phyloP scores from a whole-genome alignment of 495 filamentous ascomycete genomes.

The Penicillium verhagenii region DNA sequence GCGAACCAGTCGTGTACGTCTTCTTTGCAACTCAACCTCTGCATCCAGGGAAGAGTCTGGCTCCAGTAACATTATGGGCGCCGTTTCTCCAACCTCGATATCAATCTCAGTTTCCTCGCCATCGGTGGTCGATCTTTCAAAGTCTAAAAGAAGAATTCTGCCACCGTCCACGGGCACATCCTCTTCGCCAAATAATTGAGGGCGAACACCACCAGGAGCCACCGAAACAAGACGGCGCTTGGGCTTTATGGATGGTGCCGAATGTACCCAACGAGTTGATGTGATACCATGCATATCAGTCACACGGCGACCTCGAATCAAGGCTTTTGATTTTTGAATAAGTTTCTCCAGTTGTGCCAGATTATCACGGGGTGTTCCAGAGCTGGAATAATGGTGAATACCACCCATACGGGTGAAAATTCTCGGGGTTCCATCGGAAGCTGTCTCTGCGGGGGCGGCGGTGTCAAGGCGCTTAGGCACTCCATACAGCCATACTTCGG shows the following conservation, averaged over 20 bases:
- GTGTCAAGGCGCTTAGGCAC: constrained; percentile 72
- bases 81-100: constrained; percentile 73
- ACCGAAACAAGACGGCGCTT: constrained; percentile 62
- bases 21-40: constrained; percentile 78
- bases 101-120: constrained; percentile 56
- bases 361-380: constrained; percentile 23
- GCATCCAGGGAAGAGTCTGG: constrained; percentile 74
- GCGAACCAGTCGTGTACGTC: constrained; percentile 57
- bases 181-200: constrained; percentile 64
- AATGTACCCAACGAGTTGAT: constrained; percentile 41
- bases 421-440: constrained; percentile 3
- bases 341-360: constrained; percentile 32
- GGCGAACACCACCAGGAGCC: constrained; percentile 69
- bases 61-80: constrained; percentile 68
- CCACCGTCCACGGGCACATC: constrained; percentile 81
- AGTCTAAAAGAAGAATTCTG: constrained; percentile 74
- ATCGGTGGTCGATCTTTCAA: constrained; percentile 58
- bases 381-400: constrained; percentile 16
- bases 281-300: constrained; percentile 45
- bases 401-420: constrained; percentile 15
- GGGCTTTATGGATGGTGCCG: constrained; percentile 8
- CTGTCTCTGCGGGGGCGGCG: constrained; percentile 25
- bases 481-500: constrained; percentile 78
- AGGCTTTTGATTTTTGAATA: constrained; percentile 33
- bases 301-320: constrained; percentile 38